These are phyloP conservation scores for Populus alba DNA, from an alignment of 345 rosid genomes.

Conservation along the genomic window DNA sequence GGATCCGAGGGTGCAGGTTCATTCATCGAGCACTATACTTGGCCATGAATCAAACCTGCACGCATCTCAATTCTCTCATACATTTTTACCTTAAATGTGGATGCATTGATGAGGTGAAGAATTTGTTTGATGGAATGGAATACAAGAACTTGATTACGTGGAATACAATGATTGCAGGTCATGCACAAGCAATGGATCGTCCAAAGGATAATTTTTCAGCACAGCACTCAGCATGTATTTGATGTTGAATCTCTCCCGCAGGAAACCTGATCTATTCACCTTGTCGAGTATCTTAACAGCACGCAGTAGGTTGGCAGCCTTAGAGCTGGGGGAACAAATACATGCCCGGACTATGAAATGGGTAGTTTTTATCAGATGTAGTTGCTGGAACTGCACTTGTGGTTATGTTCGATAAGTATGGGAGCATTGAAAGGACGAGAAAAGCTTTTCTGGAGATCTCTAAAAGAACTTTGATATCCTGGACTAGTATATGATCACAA, in stretches of 20 bases:
- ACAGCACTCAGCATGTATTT: slow-evolving; percentile 35
- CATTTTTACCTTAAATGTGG: slow-evolving; percentile 52
- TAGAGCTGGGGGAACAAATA: slow-evolving; percentile 50
- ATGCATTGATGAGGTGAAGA: slow-evolving; percentile 33
- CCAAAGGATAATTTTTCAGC: slow-evolving; percentile 39
- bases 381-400: slow-evolving; percentile 49
- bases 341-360: slow-evolving; percentile 50
- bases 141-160: slow-evolving; percentile 44
- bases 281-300: slow-evolving; percentile 49
- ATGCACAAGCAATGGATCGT: slow-evolving; percentile 45
- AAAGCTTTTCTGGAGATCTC: slow-evolving; percentile 52
- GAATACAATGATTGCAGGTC: slow-evolving; percentile 59
- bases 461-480: slow-evolving; percentile 46
- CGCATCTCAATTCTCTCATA: slow-evolving; percentile 39
- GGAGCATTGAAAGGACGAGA: slow-evolving; percentile 44
- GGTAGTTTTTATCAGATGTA: slow-evolving; percentile 38
- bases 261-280: slow-evolving; percentile 46
- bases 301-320: slow-evolving; percentile 40
- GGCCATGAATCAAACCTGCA: slow-evolving; percentile 32
- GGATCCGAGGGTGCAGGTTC: slow-evolving; percentile 40
- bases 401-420: slow-evolving; percentile 56
- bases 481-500: slow-evolving; percentile 57
- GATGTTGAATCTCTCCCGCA: slow-evolving; percentile 33
- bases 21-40: slow-evolving; percentile 39
- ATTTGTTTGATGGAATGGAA: slow-evolving; percentile 30